phyloP scores from a whole-genome alignment of 2,329 filamentous ascomycete genomes.

The Coniella vitis region DNA sequence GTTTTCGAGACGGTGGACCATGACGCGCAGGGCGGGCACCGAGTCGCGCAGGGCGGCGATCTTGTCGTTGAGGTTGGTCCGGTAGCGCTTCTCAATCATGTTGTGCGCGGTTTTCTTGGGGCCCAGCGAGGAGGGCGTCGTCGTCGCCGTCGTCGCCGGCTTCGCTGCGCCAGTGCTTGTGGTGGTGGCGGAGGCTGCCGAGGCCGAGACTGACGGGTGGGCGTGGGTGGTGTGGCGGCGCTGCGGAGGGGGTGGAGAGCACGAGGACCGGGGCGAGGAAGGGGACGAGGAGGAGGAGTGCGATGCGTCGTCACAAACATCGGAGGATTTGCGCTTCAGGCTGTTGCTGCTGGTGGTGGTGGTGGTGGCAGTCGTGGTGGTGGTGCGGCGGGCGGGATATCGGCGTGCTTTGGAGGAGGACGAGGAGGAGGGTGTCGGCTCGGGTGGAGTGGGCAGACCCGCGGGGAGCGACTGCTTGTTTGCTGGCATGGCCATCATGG shows the following conservation, averaged over 20 bases:
- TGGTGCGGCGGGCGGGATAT: constrained; percentile 15
- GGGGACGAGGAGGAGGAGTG: constrained; percentile 12
- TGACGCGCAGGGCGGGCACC: constrained; percentile 48
- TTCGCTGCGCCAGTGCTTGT: background rate
- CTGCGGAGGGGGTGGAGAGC: constrained; percentile 17
- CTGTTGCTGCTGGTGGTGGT: constrained; percentile 3
- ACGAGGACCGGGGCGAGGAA: constrained; percentile 18
- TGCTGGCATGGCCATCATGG: background rate
- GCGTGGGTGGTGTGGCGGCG: constrained; percentile 1
- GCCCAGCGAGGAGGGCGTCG: constrained; percentile 17
- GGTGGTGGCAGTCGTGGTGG: no score
- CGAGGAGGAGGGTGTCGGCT: background rate
- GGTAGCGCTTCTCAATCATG: constrained; percentile 96
- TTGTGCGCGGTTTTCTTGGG: constrained; percentile 93
- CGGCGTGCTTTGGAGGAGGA: constrained; percentile 8
- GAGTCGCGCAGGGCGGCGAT: constrained; percentile 81
- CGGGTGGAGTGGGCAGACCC: constrained; percentile 2
- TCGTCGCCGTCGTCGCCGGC: no score
- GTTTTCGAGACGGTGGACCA: constrained; percentile 31
- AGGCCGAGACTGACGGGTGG: background rate
- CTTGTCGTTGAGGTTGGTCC: constrained; percentile 95
- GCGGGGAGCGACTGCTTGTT: background rate
- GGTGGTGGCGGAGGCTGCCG: constrained; percentile 5
- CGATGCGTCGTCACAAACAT: constrained; percentile 1
- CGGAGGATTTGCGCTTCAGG: constrained; percentile 28